phyloP scores from a whole-genome alignment of 2,329 filamentous ascomycete genomes.

The Colletotrichum karsti region DNA sequence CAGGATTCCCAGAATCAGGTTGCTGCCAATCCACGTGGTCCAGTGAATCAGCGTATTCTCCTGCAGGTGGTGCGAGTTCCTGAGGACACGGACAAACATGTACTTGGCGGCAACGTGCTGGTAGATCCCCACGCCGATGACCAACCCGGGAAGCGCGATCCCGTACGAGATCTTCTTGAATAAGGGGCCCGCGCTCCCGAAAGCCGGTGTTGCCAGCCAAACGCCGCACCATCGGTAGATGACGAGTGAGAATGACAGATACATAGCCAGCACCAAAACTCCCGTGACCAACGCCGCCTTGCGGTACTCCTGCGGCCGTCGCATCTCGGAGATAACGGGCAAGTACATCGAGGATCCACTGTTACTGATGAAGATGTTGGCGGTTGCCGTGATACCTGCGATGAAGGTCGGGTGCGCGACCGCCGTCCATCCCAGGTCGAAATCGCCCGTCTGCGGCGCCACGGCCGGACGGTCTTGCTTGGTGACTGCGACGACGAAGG shows the following conservation, averaged over 20 bases:
- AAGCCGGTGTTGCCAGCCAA: slow-evolving; percentile 53
- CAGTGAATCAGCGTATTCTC: slow-evolving; percentile 55
- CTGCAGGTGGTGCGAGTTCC: slow-evolving; percentile 54
- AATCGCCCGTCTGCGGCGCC: slow-evolving; percentile 29
- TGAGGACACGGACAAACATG: slow-evolving; percentile 57
- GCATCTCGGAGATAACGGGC: slow-evolving; percentile 61
- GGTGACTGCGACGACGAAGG: slow-evolving; percentile 56
- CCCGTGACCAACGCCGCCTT: background rate
- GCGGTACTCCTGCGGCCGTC: background rate
- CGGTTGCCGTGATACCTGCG: slow-evolving; percentile 30
- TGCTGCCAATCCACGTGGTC: slow-evolving; percentile 53
- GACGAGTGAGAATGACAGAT: background rate
- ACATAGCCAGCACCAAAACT: background rate
- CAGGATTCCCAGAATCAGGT: slow-evolving; percentile 52
- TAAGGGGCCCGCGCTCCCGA: slow-evolving; percentile 50
- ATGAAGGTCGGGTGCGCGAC: slow-evolving; percentile 36
- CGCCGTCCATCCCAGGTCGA: slow-evolving; percentile 41
- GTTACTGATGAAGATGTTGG: slow-evolving; percentile 52
- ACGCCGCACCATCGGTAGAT: slow-evolving; percentile 56
- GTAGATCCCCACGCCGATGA: slow-evolving; percentile 58
- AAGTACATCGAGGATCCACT: slow-evolving; percentile 57
- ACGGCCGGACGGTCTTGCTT: slow-evolving; percentile 56
- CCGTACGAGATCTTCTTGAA: slow-evolving; percentile 61
- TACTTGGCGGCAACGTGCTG: slow-evolving; percentile 60
- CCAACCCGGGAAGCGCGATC: slow-evolving; percentile 57